These are phyloP conservation scores for Pseudocercospora musae DNA, from an alignment of 2,329 filamentous ascomycete genomes.

Conservation along the genomic window DNA sequence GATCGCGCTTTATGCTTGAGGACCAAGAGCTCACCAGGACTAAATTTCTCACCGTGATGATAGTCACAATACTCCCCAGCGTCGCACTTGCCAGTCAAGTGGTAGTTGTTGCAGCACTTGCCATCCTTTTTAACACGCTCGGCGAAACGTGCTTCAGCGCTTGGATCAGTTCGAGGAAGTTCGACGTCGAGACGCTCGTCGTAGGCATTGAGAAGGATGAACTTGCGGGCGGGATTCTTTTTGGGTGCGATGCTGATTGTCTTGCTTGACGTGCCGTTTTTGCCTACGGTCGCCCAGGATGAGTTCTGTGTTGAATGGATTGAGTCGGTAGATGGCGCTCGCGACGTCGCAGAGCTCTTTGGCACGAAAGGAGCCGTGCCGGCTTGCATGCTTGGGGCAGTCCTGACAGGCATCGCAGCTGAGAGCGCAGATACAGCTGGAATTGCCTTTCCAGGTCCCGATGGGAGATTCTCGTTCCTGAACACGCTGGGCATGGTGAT, in stretches of 20 bases:
- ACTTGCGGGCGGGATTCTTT: constrained; percentile 33
- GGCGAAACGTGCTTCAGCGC: constrained; percentile 29
- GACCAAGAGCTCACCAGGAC: constrained; percentile 38
- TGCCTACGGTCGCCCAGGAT: constrained; percentile 44
- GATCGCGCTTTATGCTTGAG: constrained; percentile 44
- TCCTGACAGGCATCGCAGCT: neutral
- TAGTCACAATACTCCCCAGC: constrained; percentile 44
- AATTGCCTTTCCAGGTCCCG: constrained; percentile 5
- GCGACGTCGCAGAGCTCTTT: constrained; percentile 19
- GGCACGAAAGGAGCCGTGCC: constrained; percentile 9
- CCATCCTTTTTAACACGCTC: constrained; percentile 29
- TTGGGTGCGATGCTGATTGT: constrained; percentile 40
- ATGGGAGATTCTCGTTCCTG: constrained; percentile 33
- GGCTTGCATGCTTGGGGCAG: constrained; percentile 1
- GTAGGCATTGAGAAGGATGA: constrained; percentile 42
- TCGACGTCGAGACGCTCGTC: constrained; percentile 43
- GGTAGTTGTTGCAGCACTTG: constrained; percentile 40
- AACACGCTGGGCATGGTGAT: constrained; percentile 43
- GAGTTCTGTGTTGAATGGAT: constrained; percentile 20
- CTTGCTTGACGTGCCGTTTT: constrained; percentile 34
- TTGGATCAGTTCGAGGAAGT: constrained; percentile 33
- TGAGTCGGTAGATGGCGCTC: constrained; percentile 22
- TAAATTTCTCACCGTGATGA: constrained; percentile 41
- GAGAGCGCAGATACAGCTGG: neutral
- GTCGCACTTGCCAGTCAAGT: constrained; percentile 39